phyloP scores from a whole-genome alignment of 768 basidiomycete species.

The Podaxis rugospora region DNA sequence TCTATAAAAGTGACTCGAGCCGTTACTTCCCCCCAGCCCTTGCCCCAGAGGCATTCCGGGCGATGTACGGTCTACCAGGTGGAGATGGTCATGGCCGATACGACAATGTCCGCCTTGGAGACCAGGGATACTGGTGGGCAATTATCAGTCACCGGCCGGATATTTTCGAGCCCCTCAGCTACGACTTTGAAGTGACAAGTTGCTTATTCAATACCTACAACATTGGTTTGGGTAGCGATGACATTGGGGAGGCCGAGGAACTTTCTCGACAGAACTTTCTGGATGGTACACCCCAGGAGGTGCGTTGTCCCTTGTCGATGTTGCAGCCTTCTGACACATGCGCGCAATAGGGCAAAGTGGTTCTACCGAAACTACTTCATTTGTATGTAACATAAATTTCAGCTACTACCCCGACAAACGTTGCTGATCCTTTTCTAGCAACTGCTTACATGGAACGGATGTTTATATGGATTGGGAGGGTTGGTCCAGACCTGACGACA shows the following conservation, averaged over 20 bases:
- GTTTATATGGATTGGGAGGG: conserved; percentile 42
- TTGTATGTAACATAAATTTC: conserved; percentile 33
- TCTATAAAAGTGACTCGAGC: conserved; percentile 27
- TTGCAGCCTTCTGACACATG: not conserved
- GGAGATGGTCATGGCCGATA: conserved; percentile 31
- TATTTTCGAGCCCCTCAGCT: conserved; percentile 37
- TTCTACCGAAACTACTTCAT: conserved; percentile 45
- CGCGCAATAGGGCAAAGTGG: conserved; percentile 24
- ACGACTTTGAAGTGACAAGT: conserved; percentile 45
- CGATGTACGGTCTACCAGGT: conserved; percentile 38
- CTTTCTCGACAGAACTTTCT: conserved; percentile 28
- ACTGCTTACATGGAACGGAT: conserved; percentile 38
- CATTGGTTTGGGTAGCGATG: conserved; percentile 38
- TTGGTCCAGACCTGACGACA: conserved; percentile 38
- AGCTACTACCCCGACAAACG: not conserved
- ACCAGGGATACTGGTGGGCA: conserved; percentile 54
- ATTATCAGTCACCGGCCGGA: conserved; percentile 39
- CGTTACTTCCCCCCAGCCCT: conserved; percentile 26
- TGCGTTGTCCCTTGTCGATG: conserved; percentile 10
- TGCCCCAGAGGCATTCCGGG: conserved; percentile 36
- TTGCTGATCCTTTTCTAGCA: conserved; percentile 18
- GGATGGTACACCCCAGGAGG: conserved; percentile 35
- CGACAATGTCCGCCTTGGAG: conserved; percentile 42
- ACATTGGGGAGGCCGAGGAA: conserved; percentile 30
- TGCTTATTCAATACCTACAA: conserved; percentile 44